Base-by-base conservation (phyloP, 306 rosid genomes). In the Nissolia schottii region DNA sequence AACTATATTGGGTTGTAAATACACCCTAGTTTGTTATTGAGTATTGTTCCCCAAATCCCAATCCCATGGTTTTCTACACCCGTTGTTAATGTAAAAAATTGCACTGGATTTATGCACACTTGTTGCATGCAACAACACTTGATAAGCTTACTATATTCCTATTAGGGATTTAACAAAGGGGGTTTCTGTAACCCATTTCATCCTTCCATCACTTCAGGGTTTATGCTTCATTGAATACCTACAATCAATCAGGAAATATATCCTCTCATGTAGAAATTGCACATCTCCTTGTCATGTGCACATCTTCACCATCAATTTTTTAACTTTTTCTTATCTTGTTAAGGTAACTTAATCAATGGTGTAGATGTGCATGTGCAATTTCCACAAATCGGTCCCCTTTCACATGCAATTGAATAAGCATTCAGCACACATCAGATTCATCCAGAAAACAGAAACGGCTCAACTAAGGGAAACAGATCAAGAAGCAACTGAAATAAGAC, bases 401-500 rank as follows among this genome's bases (percentile, higher is more conserved):
- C 38, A 40, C 40, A 64, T 28, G 58, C 35, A 64, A 37, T 37
- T 6, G 53, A 22, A 43, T 3, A 55, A 55, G 6, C 24, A 29
- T 19, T 41, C 6, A 32, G 54, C 51, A 40, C 12, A 16, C 40
- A 49, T 49, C 15, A 24, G 12, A 18, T 27, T 27, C 51, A 73
- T n/a, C 66, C 76, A 64, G 64, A 60, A 74, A 80, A 74, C 34
- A 20, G 76, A 70, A 40, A 64, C 46, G 2, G 60, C 37, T 32
- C 35, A 40, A 80, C 50, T 18, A 72, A 62, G 11, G 45, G 11
- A 60, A 71, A 15, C 27, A 53, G 60, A 50, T 46, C 9, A 29
- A 66, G 35, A 58, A 29, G 23, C 10, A 40, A 40, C 8, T 7
- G 37, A 37, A 71, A 53, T 1, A n/a, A 19, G 19, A 9, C 13